These are phyloP conservation scores for Melaleuca alternifolia DNA, from an alignment of 345 rosid genomes.

Conservation along the genomic window DNA sequence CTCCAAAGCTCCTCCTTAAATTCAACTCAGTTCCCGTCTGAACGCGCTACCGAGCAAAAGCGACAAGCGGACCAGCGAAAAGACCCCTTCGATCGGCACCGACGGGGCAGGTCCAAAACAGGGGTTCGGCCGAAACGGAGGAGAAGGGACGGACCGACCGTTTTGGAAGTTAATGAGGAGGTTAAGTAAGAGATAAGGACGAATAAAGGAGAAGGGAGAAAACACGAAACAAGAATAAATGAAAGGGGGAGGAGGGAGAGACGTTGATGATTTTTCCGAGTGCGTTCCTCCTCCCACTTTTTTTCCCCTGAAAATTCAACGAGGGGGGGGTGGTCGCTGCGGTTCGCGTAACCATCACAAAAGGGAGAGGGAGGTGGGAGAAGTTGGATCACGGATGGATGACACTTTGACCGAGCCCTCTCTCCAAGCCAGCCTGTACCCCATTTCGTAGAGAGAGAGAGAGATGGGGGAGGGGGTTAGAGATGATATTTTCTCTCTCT, in stretches of 20 bases:
- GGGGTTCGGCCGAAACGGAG: no score
- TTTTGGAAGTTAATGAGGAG: conserved; percentile 16
- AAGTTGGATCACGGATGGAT: conserved; percentile 4
- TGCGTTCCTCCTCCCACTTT: background rate
- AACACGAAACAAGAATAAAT: background rate
- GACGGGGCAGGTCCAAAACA: background rate
- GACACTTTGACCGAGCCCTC: conserved; percentile 19
- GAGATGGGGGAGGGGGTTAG: background rate
- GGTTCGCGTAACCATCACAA: background rate
- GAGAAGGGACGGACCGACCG: background rate
- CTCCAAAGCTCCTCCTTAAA: no score
- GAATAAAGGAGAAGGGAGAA: background rate
- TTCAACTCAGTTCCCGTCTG: background rate
- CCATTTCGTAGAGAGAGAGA: conserved; percentile 10
- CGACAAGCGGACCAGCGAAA: no score
- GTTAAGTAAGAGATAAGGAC: background rate
- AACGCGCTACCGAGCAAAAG: no score
- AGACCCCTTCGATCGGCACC: background rate
- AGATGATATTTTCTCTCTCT: background rate
- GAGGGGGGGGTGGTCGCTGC: background rate
- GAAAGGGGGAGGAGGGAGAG: no score
- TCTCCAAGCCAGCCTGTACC: conserved; percentile 51
- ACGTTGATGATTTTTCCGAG: background rate
- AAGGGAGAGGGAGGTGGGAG: background rate
- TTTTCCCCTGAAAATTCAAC: background rate